These are phyloP conservation scores for Diaporthe citrichinensis DNA, from an alignment of 2,329 filamentous ascomycete genomes.

Conservation along the genomic window DNA sequence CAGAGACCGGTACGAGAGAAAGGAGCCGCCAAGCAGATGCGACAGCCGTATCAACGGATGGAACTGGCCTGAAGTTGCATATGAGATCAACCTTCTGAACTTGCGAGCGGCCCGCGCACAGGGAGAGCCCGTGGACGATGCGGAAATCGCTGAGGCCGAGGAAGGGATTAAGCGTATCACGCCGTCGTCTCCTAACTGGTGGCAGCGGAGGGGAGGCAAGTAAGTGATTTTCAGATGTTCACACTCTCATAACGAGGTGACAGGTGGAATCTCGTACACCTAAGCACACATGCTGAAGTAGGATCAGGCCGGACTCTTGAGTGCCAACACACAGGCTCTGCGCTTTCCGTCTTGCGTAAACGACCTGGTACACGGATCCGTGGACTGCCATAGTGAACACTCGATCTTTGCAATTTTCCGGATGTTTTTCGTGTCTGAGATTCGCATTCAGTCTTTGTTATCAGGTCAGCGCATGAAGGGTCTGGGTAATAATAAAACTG, in stretches of 20 bases:
- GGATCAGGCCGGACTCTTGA: not conserved
- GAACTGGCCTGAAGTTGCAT: not conserved
- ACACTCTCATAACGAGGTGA: not conserved
- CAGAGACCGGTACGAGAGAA: not conserved
- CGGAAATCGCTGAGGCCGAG: not conserved
- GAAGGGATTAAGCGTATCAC: not conserved
- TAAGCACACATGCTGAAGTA: not conserved
- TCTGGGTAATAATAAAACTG: too few relatives aligned
- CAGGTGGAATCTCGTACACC: not conserved
- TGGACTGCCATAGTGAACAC: not conserved
- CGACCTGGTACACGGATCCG: not conserved
- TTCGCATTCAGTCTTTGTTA: too few relatives aligned
- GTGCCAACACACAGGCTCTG: not conserved
- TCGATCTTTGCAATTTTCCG: too few relatives aligned
- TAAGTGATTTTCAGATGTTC: not conserved
- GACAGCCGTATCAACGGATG: not conserved
- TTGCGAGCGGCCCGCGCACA: not conserved
- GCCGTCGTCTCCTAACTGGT: not conserved
- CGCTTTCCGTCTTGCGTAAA: not conserved
- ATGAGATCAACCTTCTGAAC: not conserved
- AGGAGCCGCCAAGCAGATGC: not conserved
- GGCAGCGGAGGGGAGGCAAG: not conserved
- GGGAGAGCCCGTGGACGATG: not conserved
- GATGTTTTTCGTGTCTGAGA: not conserved
- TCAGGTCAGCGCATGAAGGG: too few relatives aligned